Percentiles rank a stretch among this genome's conserved stretches.
Evolutionary conservation across 139 green algal species (phyloP).

Genomic region (Pleodorina starrii): DNA sequence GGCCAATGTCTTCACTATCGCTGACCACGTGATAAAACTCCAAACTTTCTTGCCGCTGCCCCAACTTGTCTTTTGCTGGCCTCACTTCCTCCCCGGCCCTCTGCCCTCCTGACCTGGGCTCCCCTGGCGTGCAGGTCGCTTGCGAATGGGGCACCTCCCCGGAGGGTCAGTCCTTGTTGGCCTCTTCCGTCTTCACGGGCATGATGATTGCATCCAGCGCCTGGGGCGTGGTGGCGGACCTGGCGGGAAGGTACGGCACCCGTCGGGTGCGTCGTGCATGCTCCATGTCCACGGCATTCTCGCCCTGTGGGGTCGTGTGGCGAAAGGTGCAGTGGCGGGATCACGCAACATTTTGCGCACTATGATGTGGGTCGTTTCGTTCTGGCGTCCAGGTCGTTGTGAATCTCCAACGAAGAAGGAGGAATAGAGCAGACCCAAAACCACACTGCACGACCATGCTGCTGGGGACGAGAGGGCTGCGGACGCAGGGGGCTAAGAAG

Average conservation of each 20-base stretch:
- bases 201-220: conserved; percentile 83
- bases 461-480: too few relatives aligned
- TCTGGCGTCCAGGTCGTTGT: background rate
- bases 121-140: conserved; percentile 43
- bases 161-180: conserved; percentile 70
- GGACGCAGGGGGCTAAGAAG: too few relatives aligned
- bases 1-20: background rate
- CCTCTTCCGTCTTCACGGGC: conserved; percentile 77
- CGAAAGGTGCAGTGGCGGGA: background rate
- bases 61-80: background rate
- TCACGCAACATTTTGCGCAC: background rate
- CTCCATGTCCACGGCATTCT: background rate
- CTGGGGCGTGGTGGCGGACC: conserved; percentile 72
- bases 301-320: background rate
- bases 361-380: background rate
- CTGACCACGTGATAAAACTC: background rate
- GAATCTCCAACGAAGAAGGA: background rate
- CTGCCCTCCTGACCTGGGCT: background rate
- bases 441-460: too few relatives aligned
- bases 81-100: background rate
- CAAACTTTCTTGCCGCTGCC: background rate
- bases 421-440: background rate
- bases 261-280: too few relatives aligned
- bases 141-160: conserved; percentile 78
- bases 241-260: conserved; percentile 22